These are phyloP conservation scores for Vitis hybrid DNA, from an alignment of 177 flowering plant genomes.

Conservation along the genomic window DNA sequence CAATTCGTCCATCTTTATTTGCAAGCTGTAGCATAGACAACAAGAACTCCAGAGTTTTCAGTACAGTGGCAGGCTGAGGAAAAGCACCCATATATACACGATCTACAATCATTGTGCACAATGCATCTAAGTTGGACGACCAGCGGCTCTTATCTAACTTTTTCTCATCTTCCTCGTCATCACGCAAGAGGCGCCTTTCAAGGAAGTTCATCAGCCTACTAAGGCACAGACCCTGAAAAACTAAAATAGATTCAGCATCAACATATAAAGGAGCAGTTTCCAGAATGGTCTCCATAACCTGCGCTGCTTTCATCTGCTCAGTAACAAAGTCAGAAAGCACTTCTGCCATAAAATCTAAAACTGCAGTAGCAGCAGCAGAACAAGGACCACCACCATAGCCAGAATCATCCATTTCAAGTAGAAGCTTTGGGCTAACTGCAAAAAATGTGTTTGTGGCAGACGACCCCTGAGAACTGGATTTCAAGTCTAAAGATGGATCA, in stretches of 20 bases:
- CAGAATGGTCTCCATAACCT: conserved; percentile 64
- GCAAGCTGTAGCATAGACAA: conserved; percentile 94
- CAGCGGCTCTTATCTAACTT: conserved; percentile 90
- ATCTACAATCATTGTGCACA: conserved; percentile 95
- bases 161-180: conserved; percentile 93
- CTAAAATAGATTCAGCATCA: conserved; percentile 74
- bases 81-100: conserved; percentile 98
- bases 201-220: conserved; percentile 88
- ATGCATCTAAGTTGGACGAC: conserved; percentile 83
- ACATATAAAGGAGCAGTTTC: conserved; percentile 81
- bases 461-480: conserved; percentile 54
- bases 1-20: conserved; percentile 95
- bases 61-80: conserved; percentile 74
- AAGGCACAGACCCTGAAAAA: conserved; percentile 95
- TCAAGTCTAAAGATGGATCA: conserved; percentile 58
- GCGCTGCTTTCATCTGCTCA: conserved; percentile 85
- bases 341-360: conserved; percentile 91
- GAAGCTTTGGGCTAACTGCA: conserved; percentile 54
- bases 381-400: conserved; percentile 99
- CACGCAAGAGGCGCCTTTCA: conserved; percentile 94
- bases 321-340: conserved; percentile 86
- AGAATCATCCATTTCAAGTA: conserved; percentile 83
- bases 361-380: conserved; percentile 92
- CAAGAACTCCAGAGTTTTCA: conserved; percentile 85
- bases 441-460: conserved; percentile 49